Percentiles rank a stretch among this genome's conserved stretches.
These are phyloP conservation scores for Stephania cephalantha DNA, from an alignment of 164 flowering plant species.

Conservation along the genomic window DNA sequence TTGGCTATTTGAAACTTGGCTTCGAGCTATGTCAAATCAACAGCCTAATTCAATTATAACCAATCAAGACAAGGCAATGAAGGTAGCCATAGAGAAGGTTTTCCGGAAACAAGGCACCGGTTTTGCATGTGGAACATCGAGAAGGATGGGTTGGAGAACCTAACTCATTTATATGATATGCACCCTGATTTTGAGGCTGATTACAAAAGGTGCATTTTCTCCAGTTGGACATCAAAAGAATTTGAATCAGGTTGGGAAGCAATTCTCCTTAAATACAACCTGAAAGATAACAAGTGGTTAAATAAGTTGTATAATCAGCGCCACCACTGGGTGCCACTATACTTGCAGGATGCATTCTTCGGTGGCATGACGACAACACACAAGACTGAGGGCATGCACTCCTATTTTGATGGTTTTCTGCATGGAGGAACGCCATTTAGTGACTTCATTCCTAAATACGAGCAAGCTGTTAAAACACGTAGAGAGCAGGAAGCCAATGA, in stretches of 20 bases:
- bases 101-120: conserved; percentile 10
- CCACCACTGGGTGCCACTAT: conserved; percentile 31
- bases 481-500: conserved; percentile 18
- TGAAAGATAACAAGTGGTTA: conserved; percentile 33
- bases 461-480: conserved; percentile 13
- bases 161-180: conserved; percentile 5
- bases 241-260: conserved; percentile 24
- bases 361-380: conserved; percentile 33
- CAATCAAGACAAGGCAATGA: conserved; percentile 11
- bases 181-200: conserved; percentile 9
- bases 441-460: conserved; percentile 31
- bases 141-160: conserved; percentile 9
- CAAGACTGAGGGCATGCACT: conserved; percentile 18
- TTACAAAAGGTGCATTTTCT: conserved; percentile 9
- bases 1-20: conserved; percentile 14
- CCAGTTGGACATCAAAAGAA: conserved; percentile 12
- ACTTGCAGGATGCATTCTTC: conserved; percentile 26
- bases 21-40: conserved; percentile 9
- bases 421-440: conserved; percentile 24
- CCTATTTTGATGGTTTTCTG: conserved; percentile 34
- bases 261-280: conserved; percentile 25
- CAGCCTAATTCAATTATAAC: conserved; percentile 12
- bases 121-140: conserved; percentile 9
- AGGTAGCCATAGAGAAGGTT: conserved; percentile 11
- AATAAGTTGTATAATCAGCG: conserved; percentile 29